Conservation (phyloP, 495 filamentous ascomycete species). For the Talaromyces proteolyticus region DNA sequence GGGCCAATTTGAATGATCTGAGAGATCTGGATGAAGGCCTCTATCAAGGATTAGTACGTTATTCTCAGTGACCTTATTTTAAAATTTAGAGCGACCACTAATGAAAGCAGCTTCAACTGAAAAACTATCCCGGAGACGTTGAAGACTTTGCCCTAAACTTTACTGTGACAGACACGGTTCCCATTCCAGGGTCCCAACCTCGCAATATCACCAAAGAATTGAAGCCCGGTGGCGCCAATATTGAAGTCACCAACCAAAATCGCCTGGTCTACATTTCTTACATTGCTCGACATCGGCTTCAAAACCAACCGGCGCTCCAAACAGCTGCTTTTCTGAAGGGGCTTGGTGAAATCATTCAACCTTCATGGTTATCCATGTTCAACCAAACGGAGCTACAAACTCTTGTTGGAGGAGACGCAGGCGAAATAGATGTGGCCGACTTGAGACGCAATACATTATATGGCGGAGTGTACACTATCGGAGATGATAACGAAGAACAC, state of each 20-base stretch:
- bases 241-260: constrained; percentile 85
- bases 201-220: constrained; percentile 63
- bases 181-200: constrained; percentile 36
- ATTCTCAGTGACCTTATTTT: background rate
- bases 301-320: constrained; percentile 68
- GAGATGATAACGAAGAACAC: constrained; percentile 83
- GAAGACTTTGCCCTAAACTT: constrained; percentile 79
- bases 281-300: constrained; percentile 79
- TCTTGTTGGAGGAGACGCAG: constrained; percentile 78
- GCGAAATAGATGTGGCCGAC: constrained; percentile 83
- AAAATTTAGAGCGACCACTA: constrained; percentile 5
- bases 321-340: constrained; percentile 84
- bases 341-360: constrained; percentile 81
- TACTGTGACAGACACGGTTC: constrained; percentile 76
- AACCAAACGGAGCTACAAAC: constrained; percentile 93
- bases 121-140: constrained; percentile 83
- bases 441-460: constrained; percentile 82
- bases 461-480: constrained; percentile 79
- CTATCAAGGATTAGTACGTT: constrained; percentile 79
- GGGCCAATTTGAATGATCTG: constrained; percentile 87
- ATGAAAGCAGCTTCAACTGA: constrained; percentile 57
- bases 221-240: constrained; percentile 66
- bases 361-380: constrained; percentile 95
- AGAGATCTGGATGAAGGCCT: constrained; percentile 89
- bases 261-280: constrained; percentile 90